These are phyloP conservation scores for Naematelia aurantialba DNA, from an alignment of 768 basidiomycete genomes.

Conservation along the genomic window DNA sequence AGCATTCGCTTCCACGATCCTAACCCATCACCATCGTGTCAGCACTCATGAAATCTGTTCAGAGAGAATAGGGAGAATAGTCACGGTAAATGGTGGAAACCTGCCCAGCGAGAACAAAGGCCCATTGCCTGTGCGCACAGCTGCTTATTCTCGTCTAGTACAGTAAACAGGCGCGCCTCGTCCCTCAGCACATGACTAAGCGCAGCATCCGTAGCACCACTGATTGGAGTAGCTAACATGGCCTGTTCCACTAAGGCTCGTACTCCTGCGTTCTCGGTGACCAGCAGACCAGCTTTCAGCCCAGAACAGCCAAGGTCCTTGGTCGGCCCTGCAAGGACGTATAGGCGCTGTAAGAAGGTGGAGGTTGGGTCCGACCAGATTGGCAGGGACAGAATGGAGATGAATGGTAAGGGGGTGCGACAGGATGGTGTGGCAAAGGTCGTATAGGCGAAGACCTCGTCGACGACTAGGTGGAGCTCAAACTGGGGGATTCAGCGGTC, in stretches of 20 bases:
- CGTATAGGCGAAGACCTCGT: slow-evolving; percentile 8
- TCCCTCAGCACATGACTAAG: not conserved
- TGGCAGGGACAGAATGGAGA: slow-evolving; percentile 3
- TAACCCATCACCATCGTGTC: no score
- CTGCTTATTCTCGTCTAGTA: slow-evolving; percentile 4
- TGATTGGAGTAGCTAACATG: slow-evolving; percentile 6
- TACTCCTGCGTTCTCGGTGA: slow-evolving; percentile 2
- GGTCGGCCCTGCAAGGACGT: slow-evolving; percentile 4
- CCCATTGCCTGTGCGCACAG: slow-evolving; percentile 1
- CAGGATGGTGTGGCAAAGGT: not conserved
- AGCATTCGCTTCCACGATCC: slow-evolving; percentile 11
- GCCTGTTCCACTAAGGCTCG: not conserved
- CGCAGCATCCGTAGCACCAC: slow-evolving; percentile 2
- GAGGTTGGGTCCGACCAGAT: not conserved
- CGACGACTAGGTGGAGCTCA: slow-evolving; percentile 5
- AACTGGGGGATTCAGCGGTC: no score
- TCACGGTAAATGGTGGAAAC: slow-evolving; percentile 5
- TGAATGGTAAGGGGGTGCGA: not conserved
- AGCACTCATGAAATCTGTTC: no score
- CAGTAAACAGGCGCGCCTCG: not conserved
- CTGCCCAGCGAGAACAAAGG: slow-evolving; percentile 4
- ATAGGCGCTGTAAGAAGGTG: not conserved
- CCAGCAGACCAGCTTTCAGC: slow-evolving; percentile 4
- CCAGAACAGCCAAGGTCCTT: slow-evolving; percentile 11
- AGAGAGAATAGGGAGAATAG: not conserved